These are phyloP conservation scores for Cercospora sp. DNA, from an alignment of 2,329 filamentous ascomycete species.

Conservation along the genomic window DNA sequence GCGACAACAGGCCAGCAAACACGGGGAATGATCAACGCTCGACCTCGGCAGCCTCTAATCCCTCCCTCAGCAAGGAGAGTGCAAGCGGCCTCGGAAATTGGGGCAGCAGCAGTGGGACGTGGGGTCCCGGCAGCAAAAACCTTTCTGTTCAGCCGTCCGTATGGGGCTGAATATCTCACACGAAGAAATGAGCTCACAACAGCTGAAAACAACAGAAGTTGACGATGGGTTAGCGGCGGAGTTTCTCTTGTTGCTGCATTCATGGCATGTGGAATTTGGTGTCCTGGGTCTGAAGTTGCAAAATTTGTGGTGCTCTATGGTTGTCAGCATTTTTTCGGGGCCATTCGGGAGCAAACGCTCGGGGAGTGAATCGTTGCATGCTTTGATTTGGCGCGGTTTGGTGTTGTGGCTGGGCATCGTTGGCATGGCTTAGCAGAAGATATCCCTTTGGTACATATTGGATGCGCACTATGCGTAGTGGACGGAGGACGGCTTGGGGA, in stretches of 20 bases:
- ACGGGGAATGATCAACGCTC: slow-evolving; percentile 56
- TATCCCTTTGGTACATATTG: slow-evolving; percentile 15
- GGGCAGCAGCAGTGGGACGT: slow-evolving; percentile 78
- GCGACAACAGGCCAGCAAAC: slow-evolving; percentile 54
- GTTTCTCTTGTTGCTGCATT: slow-evolving; percentile 22
- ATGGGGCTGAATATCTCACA: slow-evolving; percentile 67
- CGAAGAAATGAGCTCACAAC: slow-evolving; percentile 14
- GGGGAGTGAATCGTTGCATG: background rate
- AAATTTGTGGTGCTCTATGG: slow-evolving; percentile 12
- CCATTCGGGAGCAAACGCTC: slow-evolving; percentile 4
- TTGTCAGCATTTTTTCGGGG: slow-evolving; percentile 11
- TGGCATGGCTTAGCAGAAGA: slow-evolving; percentile 9
- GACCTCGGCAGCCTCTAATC: slow-evolving; percentile 60
- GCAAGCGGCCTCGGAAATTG: slow-evolving; percentile 58
- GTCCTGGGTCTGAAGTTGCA: slow-evolving; percentile 16
- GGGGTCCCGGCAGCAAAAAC: slow-evolving; percentile 70
- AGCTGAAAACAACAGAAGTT: slow-evolving; percentile 17
- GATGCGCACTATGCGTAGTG: background rate
- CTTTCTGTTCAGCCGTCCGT: slow-evolving; percentile 89
- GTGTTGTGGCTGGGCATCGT: slow-evolving; percentile 1
- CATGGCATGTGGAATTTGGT: slow-evolving; percentile 25
- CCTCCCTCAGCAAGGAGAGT: slow-evolving; percentile 50
- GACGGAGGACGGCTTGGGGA: background rate
- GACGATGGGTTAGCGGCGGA: slow-evolving; percentile 24
- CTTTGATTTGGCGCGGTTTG: slow-evolving; percentile 5